Evolutionary conservation across 306 rosid species (phyloP).

Genomic region (Ziziphus jujuba): DNA sequence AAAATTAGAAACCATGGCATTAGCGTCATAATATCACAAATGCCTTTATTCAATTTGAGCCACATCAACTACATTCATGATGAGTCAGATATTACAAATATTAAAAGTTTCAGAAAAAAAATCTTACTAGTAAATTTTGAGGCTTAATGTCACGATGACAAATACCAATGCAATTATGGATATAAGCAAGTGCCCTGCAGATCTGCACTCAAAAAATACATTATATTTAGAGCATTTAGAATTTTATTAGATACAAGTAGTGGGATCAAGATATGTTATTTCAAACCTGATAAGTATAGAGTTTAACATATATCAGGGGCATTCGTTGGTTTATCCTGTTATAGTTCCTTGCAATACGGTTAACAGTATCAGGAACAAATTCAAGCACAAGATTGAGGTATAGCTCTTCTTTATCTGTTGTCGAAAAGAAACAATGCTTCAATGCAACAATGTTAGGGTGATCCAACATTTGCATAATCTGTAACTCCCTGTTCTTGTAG

Average conservation of each 20-base stretch:
- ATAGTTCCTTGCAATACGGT: constrained; percentile 85
- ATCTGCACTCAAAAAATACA: constrained; percentile 58
- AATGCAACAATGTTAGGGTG: constrained; percentile 94
- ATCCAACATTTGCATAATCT: constrained; percentile 98
- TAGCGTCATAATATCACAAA: background rate
- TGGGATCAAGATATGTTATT: constrained; percentile 2
- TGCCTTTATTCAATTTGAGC: background rate
- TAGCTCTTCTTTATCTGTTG: constrained; percentile 91
- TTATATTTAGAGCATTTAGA: background rate
- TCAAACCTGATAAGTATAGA: constrained; percentile 89
- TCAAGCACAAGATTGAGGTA: constrained; percentile 95
- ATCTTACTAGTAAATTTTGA: constrained; percentile 91
- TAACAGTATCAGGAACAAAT: constrained; percentile 91
- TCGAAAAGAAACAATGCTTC: constrained; percentile 88
- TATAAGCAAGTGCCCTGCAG: constrained; percentile 95
- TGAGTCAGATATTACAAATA: constrained; percentile 1
- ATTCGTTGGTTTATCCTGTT: constrained; percentile 89
- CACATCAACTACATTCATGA: background rate
- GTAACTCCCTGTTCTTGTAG: constrained; percentile 94
- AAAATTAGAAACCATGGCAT: background rate
- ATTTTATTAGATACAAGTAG: background rate
- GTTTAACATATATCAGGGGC: constrained; percentile 95
- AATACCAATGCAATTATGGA: constrained; percentile 92
- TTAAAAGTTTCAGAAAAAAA: constrained; percentile 3
- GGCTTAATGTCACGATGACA: constrained; percentile 99